Evolutionary conservation across 164 flowering plant genomes (phyloP).

Genomic region (Umbilicus rupestris): DNA sequence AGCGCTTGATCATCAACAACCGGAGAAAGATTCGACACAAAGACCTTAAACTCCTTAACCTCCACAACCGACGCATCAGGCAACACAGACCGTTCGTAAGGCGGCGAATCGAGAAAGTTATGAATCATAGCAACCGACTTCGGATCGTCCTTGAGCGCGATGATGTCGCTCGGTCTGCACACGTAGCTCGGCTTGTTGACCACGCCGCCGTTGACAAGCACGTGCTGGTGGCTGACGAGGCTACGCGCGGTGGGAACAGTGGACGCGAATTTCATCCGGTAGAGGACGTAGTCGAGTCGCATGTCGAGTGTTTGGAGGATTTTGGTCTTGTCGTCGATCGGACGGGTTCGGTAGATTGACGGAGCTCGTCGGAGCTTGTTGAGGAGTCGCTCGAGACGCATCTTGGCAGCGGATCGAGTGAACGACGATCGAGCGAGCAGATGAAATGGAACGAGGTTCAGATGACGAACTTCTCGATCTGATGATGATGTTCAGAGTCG

Average conservation of each 20-base stretch:
- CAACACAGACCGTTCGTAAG: not conserved
- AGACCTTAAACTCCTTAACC: not conserved
- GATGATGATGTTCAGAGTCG: too few relatives aligned
- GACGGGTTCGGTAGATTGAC: slow-evolving; percentile 5
- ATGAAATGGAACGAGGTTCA: too few relatives aligned
- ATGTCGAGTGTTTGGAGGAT: slow-evolving; percentile 2
- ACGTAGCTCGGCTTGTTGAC: slow-evolving; percentile 4
- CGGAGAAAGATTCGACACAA: not conserved
- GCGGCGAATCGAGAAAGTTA: slow-evolving; percentile 1
- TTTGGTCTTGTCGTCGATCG: slow-evolving; percentile 1
- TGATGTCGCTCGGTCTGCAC: not conserved
- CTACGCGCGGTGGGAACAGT: not conserved
- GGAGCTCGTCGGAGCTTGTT: slow-evolving; percentile 4
- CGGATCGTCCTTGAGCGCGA: not conserved
- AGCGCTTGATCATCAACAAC: slow-evolving; percentile 5
- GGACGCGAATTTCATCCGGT: slow-evolving; percentile 3
- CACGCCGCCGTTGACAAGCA: not conserved
- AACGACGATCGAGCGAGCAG: not conserved
- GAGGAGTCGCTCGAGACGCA: slow-evolving; percentile 9
- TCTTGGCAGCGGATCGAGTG: not conserved
- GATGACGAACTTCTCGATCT: too few relatives aligned
- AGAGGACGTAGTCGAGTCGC: slow-evolving; percentile 2
- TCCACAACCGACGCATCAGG: not conserved
- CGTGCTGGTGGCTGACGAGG: slow-evolving; percentile 7
- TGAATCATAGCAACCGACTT: not conserved